phyloP scores from a whole-genome alignment of 139 green algal genomes.

The Chlorella sorokiniana region DNA sequence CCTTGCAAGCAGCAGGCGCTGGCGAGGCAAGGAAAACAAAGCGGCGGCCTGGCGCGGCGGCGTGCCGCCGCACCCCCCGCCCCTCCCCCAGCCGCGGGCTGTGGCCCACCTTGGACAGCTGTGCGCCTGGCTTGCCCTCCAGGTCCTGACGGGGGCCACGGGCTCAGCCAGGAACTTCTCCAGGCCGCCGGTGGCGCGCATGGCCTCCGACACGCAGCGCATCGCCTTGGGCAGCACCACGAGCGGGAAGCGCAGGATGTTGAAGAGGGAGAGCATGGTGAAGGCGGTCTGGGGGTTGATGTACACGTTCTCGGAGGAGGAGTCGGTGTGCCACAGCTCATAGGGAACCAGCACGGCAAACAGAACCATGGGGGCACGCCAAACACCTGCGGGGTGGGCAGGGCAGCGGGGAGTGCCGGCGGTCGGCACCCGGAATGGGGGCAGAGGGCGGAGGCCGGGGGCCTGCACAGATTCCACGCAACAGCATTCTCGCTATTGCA shows the following conservation, averaged over 20 bases:
- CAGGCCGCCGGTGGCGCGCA: conserved; percentile 50
- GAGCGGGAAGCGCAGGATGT: conserved; percentile 80
- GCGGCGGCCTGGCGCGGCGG: background rate
- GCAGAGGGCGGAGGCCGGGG: no score
- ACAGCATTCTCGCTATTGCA: background rate
- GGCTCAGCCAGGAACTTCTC: conserved; percentile 61
- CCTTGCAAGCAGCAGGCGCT: background rate
- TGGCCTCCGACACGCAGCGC: conserved; percentile 55
- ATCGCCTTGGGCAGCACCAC: conserved; percentile 80
- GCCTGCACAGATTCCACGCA: background rate
- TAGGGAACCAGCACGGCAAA: conserved; percentile 70
- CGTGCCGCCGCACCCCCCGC: background rate
- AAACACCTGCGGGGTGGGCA: no score
- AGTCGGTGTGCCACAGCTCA: conserved; percentile 47
- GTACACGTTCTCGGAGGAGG: background rate
- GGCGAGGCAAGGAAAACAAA: background rate
- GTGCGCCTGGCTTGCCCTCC: conserved; percentile 28
- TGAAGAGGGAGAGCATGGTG: conserved; percentile 81
- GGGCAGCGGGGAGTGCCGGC: no score
- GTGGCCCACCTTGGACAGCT: conserved; percentile 17
- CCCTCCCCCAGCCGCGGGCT: background rate
- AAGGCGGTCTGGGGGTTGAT: conserved; percentile 58
- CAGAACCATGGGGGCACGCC: conserved; percentile 57
- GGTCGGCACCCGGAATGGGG: no score
- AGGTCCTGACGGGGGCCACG: conserved; percentile 40